phyloP scores from a whole-genome alignment of 306 rosid species.

The Corylus avellana region DNA sequence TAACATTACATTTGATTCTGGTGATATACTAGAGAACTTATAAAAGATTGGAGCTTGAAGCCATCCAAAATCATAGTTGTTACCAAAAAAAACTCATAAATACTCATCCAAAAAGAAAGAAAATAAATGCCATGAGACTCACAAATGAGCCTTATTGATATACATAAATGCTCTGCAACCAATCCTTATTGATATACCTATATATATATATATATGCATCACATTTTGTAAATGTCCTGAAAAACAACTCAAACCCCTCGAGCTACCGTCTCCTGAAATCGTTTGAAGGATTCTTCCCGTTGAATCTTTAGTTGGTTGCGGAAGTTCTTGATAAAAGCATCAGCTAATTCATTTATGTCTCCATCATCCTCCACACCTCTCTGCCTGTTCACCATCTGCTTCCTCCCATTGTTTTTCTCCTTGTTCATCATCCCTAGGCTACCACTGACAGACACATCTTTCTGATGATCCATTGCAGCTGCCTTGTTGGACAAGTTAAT shows the following conservation, averaged over 20 bases:
- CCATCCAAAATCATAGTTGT: no score
- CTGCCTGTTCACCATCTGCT: conserved; percentile 13
- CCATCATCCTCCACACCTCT: conserved; percentile 18
- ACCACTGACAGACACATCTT: conserved; percentile 26
- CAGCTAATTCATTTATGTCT: conserved; percentile 53
- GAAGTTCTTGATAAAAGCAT: conserved; percentile 63
- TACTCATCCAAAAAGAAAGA: neutral
- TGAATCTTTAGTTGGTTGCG: conserved; percentile 55
- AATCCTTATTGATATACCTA: neutral
- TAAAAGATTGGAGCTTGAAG: no score
- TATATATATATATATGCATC: neutral
- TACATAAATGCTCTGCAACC: neutral
- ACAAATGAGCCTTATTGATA: neutral
- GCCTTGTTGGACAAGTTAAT: neutral
- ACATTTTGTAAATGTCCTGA: neutral
- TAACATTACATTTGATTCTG: no score
- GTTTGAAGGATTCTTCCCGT: conserved; percentile 48
- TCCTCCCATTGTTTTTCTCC: conserved; percentile 22
- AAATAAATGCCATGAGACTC: neutral
- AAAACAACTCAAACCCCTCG: conserved; percentile 37
- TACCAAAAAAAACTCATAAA: no score
- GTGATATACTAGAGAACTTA: no score
- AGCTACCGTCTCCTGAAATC: conserved; percentile 40
- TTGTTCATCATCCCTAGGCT: conserved; percentile 16
- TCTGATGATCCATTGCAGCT: conserved; percentile 48